Evolutionary conservation across 1,139 yeast species (phyloP).

Genomic region (Pichia kudriavzevii): DNA sequence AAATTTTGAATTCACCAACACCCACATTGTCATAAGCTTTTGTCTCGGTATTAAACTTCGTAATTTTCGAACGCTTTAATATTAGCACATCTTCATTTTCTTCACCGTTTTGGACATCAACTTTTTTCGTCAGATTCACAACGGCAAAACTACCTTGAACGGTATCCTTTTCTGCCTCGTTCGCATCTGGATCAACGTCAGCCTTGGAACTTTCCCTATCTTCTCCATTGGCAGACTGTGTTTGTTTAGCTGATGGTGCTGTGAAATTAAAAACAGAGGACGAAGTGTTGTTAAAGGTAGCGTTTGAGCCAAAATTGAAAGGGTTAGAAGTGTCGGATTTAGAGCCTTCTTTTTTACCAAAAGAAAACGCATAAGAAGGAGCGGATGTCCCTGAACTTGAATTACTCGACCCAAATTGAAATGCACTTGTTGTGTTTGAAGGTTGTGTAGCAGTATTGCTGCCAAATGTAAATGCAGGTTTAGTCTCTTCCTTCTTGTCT

Average conservation of each 20-base stretch:
- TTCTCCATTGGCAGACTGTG: constrained; percentile 6
- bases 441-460: constrained; percentile 7
- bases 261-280: constrained; percentile 18
- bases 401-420: constrained; percentile 18
- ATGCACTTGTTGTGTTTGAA: constrained; percentile 10
- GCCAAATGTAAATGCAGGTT: constrained; percentile 17
- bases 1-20: constrained; percentile 71
- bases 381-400: constrained; percentile 16
- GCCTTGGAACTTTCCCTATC: constrained; percentile 8
- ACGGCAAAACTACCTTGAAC: constrained; percentile 43
- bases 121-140: constrained; percentile 39
- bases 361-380: constrained; percentile 21
- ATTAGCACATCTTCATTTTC: constrained; percentile 65
- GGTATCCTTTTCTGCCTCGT: constrained; percentile 33
- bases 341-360: constrained; percentile 20
- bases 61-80: constrained; percentile 66
- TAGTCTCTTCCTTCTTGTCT: constrained; percentile 1
- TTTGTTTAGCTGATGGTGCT: constrained; percentile 18
- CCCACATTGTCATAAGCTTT: constrained; percentile 59
- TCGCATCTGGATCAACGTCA: constrained; percentile 16
- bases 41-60: constrained; percentile 48
- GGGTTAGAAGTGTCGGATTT: constrained; percentile 11
- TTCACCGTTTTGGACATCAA: constrained; percentile 68
- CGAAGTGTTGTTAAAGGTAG: constrained; percentile 6
- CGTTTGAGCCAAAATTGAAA: constrained; percentile 18